Evolutionary conservation across 176 grass and related monocot genomes (phyloP).

Genomic region (Carex littledalei): DNA sequence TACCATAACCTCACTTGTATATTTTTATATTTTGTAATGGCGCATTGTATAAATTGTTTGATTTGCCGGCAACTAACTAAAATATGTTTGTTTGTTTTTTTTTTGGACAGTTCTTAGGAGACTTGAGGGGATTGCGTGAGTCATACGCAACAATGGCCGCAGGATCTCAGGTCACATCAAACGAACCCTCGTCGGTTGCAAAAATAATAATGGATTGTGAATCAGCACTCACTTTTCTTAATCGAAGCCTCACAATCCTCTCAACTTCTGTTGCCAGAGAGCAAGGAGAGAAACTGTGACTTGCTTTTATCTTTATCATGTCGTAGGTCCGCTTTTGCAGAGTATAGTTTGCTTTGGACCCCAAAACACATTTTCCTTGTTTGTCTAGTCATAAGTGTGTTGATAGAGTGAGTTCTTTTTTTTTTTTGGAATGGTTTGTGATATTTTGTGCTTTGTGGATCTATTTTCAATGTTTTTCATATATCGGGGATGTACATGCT

Average conservation of each 20-base stretch:
- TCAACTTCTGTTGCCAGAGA: slow-evolving; percentile 89
- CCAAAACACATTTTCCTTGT: background rate
- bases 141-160: slow-evolving; percentile 78
- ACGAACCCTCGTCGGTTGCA: slow-evolving; percentile 68
- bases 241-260: slow-evolving; percentile 84
- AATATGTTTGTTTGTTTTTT: no score
- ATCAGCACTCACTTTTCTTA: slow-evolving; percentile 89
- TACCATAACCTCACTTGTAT: no score
- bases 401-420: background rate
- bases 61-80: background rate
- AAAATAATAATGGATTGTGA: slow-evolving; percentile 96
- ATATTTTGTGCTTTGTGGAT: background rate
- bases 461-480: background rate
- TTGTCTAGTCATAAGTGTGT: background rate
- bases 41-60: background rate
- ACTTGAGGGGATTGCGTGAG: slow-evolving; percentile 80
- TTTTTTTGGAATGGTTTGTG: background rate
- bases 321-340: background rate
- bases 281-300: slow-evolving; percentile 53
- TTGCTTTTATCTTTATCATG: background rate
- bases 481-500: background rate
- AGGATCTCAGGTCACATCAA: slow-evolving; percentile 60
- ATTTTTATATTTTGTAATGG: background rate
- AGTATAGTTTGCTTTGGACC: background rate
- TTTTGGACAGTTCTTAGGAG: slow-evolving; percentile 66